These are phyloP conservation scores for Hawksworthiomyces lignivorus DNA, from an alignment of 2,329 filamentous ascomycete species.

Conservation along the genomic window DNA sequence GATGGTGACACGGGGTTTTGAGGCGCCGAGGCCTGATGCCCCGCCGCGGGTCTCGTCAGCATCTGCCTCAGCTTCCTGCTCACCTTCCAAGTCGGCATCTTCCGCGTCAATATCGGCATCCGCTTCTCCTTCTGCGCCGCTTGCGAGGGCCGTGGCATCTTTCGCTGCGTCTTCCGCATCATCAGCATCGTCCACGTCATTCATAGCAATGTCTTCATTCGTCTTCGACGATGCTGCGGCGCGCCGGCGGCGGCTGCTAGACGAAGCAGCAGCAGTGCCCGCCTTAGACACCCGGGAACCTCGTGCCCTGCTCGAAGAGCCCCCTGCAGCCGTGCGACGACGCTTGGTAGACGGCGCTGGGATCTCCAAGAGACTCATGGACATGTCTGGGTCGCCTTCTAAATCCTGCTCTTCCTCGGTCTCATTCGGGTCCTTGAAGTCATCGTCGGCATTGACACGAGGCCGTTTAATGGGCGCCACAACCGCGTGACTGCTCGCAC, in stretches of 20 bases:
- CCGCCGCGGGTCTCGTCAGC: neutral
- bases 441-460: constrained; percentile 21
- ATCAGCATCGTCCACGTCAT: constrained; percentile 42
- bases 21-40: neutral
- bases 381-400: constrained; percentile 17
- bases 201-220: constrained; percentile 42
- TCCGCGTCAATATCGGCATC: constrained; percentile 32
- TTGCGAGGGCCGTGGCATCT: constrained; percentile 40
- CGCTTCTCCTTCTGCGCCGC: constrained; percentile 32
- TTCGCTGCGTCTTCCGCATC: too few relatives aligned
- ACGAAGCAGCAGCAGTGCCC: neutral
- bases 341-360: constrained; percentile 8
- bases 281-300: constrained; percentile 6
- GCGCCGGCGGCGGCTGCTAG: constrained; percentile 11
- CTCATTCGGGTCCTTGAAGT: constrained; percentile 23
- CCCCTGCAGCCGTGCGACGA: constrained; percentile 11
- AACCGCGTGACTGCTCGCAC: constrained; percentile 31
- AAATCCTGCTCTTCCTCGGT: constrained; percentile 22
- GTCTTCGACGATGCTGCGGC: constrained; percentile 32
- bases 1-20: constrained; percentile 5
- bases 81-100: constrained; percentile 39
- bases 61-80: constrained; percentile 18
- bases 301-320: constrained; percentile 7
- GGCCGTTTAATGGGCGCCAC: constrained; percentile 38
- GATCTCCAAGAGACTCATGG: constrained; percentile 6